Base-by-base conservation (phyloP, 2,329 filamentous ascomycete genomes). In the Nothophaeocryptopus gaeumannii region DNA sequence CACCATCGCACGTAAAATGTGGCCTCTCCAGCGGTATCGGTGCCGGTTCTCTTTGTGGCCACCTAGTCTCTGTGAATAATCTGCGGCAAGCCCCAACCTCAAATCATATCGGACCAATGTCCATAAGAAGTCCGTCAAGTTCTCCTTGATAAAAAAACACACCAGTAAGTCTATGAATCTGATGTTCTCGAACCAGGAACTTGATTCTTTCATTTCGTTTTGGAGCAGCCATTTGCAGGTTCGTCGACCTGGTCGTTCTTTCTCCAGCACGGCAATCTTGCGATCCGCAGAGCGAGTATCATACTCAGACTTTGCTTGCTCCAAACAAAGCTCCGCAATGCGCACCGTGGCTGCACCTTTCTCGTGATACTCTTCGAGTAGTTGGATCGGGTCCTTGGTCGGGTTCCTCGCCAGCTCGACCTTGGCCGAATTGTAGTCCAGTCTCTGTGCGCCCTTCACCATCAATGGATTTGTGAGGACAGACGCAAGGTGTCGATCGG, bases 391-490 rank as follows among this genome's bases (percentile, higher is more conserved):
- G 40, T 75, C 67, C 34, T 62, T 63, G 10, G 66, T 30, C 1
- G 55, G 47, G 30, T 61, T 55, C 34, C 44, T 54, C 29, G 55
- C 40, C 14, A 66, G 51, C 39, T 63, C 62, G 32, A 54, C 55
- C 29, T 64, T 56, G 12, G 67, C 65, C 11, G 63, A 55, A 5
- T 42, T 50, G 15, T 50, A 54, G 29, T 60, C 53, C 16, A 45
- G 35, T 35, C 16, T 34, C 29, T 42, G 42, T 14, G 31, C 49
- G 8, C 42, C 52, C 39, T 40, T 53, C 20, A 36, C 50, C 41
- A 81, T 71, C 5, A 80, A 64, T 3, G 78, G 78, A 58, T 76
- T 79, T 11, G 70, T 73, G 33, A 81, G 61, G 30, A 81, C 70
- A 5, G 76, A 74, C 31, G 74, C 63, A 50, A 81, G 62, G 60